Conservation (phyloP, 2,329 filamentous ascomycete species). For the Penicillium concentricum region DNA sequence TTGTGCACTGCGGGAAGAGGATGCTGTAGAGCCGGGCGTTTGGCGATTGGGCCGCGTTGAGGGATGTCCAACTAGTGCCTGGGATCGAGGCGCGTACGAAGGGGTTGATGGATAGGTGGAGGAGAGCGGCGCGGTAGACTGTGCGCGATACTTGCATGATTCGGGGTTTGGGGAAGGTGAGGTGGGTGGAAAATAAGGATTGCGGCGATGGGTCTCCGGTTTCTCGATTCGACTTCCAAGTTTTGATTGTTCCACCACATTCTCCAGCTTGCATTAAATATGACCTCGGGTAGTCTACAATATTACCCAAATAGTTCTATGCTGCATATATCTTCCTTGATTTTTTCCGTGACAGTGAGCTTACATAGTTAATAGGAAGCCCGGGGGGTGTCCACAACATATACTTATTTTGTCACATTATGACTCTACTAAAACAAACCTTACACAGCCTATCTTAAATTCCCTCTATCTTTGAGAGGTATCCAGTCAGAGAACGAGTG, state of each 20-base stretch:
- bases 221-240: not conserved
- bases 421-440: not conserved
- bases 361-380: not conserved
- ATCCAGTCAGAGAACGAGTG: not conserved
- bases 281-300: not conserved
- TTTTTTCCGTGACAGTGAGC: not conserved
- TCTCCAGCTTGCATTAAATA: not conserved
- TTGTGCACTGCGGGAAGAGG: slow-evolving; percentile 31
- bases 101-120: slow-evolving; percentile 26
- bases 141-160: slow-evolving; percentile 30
- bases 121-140: slow-evolving; percentile 29
- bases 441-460: not conserved
- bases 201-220: not conserved
- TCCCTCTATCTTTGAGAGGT: not conserved
- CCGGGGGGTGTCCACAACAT: too few relatives aligned
- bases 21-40: slow-evolving; percentile 22
- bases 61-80: not conserved
- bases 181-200: not conserved
- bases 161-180: not conserved
- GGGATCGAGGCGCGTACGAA: slow-evolving; percentile 21
- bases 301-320: too few relatives aligned
- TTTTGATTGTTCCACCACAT: not conserved
- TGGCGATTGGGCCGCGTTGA: slow-evolving; percentile 6
- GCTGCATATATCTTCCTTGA: not conserved
- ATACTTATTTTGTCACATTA: not conserved